Evolutionary conservation across 2,329 filamentous ascomycete species (phyloP), one percentile per base, ranked within the genome.

Genomic region (Aspergillus aculeatinus): DNA sequence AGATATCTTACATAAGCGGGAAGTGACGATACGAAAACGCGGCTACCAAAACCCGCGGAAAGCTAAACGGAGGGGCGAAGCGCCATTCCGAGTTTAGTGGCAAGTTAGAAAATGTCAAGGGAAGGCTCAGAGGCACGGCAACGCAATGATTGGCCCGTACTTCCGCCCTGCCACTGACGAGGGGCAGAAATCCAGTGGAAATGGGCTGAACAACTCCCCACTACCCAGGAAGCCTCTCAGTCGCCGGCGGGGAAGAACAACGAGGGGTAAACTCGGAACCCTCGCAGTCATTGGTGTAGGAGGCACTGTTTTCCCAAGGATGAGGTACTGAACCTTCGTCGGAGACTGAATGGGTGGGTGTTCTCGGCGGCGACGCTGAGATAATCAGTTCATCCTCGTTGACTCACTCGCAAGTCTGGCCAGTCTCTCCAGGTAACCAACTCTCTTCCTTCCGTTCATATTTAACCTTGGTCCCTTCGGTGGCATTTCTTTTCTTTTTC

Each of bases 91-190:
- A 35, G 33, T 7, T n/a, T 42, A 42, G 19, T 25, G 21, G 48
- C 42, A 27, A 48, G 42, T 25, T 1, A 19, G 23, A 35, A 50
- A 14, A n/a, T 52, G 50, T 27, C 39, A 49, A 51, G 23, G 29
- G 33, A 50, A 33, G 59, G 14, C 39, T 42, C 16, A 42, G 61
- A 63, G 63, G 63, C 59, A 58, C 59, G 39, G 23, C 7, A n/a
- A 51, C 33, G 5, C 31, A 19, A 12, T 61, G 55, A 65, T 65
- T 66, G 60, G 64, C 11, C 14, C 33, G 9, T n/a, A 42, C 27
- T 29, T 58, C 63, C 64, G 60, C 57, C 55, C 57, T 57, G 27
- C 53, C 51, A 33, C 31, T 39, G 63, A 19, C 48, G 33, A 52
- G 50, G 53, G 50, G 62, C 49, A 61, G 59, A 63, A 58, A 27